These are phyloP conservation scores for Cutaneotrichosporon daszewskae DNA, from an alignment of 1,284 basidiomycete species.

Conservation along the genomic window DNA sequence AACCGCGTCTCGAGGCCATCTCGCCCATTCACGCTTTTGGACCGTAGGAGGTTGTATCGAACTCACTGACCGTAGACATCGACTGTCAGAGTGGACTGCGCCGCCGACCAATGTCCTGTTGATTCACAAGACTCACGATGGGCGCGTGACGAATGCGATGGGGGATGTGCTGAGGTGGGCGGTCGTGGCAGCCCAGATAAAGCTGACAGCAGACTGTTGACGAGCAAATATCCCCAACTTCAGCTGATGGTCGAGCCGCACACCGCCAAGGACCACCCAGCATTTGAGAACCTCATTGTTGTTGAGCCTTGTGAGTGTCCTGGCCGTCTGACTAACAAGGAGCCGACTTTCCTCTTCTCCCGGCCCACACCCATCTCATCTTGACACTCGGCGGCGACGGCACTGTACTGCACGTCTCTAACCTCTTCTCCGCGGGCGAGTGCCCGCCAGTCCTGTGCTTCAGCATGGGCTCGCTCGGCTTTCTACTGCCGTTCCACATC, in stretches of 20 bases:
- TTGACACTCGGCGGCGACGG: slow-evolving; percentile 93
- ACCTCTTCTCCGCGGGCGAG: slow-evolving; percentile 74
- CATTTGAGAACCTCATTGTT: slow-evolving; percentile 32
- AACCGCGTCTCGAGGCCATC: slow-evolving; percentile 8
- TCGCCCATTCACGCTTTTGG: no score
- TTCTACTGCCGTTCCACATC: slow-evolving; percentile 77
- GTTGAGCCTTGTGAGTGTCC: slow-evolving; percentile 18
- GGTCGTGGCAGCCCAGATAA: slow-evolving; percentile 41
- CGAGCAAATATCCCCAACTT: slow-evolving; percentile 25
- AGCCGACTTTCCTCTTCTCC: slow-evolving; percentile 24
- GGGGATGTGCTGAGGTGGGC: slow-evolving; percentile 44
- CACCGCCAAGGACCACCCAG: slow-evolving; percentile 33
- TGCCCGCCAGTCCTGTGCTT: slow-evolving; percentile 94
- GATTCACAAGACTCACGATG: slow-evolving; percentile 51
- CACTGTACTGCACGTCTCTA: slow-evolving; percentile 90
- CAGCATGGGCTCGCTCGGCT: slow-evolving; percentile 92
- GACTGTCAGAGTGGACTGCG: slow-evolving; percentile 30
- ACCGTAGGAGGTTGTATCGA: no score
- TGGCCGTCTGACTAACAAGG: neutral
- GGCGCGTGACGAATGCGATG: slow-evolving; percentile 47
- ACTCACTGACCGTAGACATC: slow-evolving; percentile 22
- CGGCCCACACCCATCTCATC: slow-evolving; percentile 62
- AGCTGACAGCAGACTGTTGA: slow-evolving; percentile 25
- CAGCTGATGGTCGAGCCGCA: slow-evolving; percentile 38
- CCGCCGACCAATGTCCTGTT: slow-evolving; percentile 48